Evolutionary conservation across 345 rosid genomes (phyloP), one percentile per base, ranked within the genome.

Genomic region (Mangifera indica): DNA sequence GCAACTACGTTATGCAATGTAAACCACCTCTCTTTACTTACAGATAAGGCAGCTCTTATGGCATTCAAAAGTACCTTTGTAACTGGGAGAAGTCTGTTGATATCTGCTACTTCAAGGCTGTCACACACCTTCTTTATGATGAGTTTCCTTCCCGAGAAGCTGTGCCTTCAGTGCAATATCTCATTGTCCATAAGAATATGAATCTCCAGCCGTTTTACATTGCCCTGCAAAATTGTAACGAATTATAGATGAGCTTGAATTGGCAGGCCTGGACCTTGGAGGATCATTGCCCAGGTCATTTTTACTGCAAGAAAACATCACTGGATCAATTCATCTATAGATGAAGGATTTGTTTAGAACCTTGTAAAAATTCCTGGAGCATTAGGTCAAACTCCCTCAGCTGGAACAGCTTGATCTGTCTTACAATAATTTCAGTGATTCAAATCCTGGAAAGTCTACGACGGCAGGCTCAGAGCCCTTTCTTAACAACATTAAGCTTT

Each of bases 401-500:
- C 79, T 84, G 59, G 81, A 72, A 32, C 67, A 74, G 69, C 84
- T 87, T 51, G 87, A 85, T 76, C 74, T 87, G 4, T 84, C 89
- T 13, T 45, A 79, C 71, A 84, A 85, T 76, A 72, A 56, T 17
- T 60, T 87, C 55, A 79, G 79, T 1, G 88, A 87, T 10, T 10
- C 76, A 81, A 71, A 84, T 87, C 65, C 88, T 88, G 0, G 66
- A 14, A 40, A 68, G 79, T 44, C 70, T 82, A 3, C 86, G 88
- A 40, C 64, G 78, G 20, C 58, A 83, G 78, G 72, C 25, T 49
- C 75, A 8, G 1, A 5, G 3, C 25, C 83, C 71, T 70, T 80
- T 69, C 89, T 88, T 54, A 79, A 81, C 76, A 82, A 82, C 84
- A 88, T 86, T 73, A 69, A 56, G 55, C 86, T 86, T 44, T 79